Percentiles rank a stretch among this genome's conserved stretches.
Evolutionary conservation across 306 rosid species (phyloP).

Genomic region (Medicago ruthenica): DNA sequence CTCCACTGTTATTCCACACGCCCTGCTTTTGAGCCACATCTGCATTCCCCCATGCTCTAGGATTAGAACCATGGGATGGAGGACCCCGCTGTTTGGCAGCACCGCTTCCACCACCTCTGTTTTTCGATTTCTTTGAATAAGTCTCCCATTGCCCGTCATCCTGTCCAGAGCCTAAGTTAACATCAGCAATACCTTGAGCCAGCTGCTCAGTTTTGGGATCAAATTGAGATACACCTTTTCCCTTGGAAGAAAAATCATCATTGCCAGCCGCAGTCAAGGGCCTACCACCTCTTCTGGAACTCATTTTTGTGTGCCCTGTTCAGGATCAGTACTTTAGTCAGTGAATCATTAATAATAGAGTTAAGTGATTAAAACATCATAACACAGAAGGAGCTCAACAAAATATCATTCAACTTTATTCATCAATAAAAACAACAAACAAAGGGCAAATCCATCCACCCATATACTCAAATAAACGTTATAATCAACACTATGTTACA

Average conservation of each 20-base stretch:
- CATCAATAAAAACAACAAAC: conserved; percentile 17
- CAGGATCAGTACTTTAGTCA: neutral
- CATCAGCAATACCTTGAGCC: conserved; percentile 56
- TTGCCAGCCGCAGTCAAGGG: conserved; percentile 18
- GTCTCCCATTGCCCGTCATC: conserved; percentile 82
- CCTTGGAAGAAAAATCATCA: conserved; percentile 48
- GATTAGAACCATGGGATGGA: conserved; percentile 46
- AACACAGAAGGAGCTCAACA: neutral
- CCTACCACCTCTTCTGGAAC: conserved; percentile 62
- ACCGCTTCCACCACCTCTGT: conserved; percentile 74
- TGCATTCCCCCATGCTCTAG: conserved; percentile 53
- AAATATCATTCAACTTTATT: conserved; percentile 19
- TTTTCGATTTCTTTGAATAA: conserved; percentile 65
- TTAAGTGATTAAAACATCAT: neutral
- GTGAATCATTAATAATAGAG: conserved; percentile 6
- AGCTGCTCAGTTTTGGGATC: conserved; percentile 52
- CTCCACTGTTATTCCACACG: conserved; percentile 44
- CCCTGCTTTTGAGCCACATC: conserved; percentile 51
- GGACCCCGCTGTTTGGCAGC: conserved; percentile 57
- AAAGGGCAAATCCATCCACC: neutral
- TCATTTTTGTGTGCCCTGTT: conserved; percentile 44
- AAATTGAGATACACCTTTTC: conserved; percentile 44
- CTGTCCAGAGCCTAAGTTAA: conserved; percentile 50
- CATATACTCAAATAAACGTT: neutral
- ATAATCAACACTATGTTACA: neutral